A percentile compares a stretch with the other conserved stretches of the same genome.
These are phyloP conservation scores for Nigrograna mackinnonii DNA, from an alignment of 2,329 filamentous ascomycete species.

Conservation along the genomic window DNA sequence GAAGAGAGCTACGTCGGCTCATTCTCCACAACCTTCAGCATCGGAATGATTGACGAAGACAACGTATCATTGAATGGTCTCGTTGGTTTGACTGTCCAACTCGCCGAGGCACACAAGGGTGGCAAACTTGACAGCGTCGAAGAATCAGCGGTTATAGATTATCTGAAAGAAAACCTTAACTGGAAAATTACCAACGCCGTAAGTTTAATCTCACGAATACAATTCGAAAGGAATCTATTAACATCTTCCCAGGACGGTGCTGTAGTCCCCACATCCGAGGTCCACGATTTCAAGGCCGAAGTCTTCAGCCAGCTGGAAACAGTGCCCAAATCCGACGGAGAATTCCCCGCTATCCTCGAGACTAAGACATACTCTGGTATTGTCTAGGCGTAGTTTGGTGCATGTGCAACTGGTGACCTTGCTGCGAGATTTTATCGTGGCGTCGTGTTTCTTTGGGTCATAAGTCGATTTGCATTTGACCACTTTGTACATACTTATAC, in stretches of 20 bases:
- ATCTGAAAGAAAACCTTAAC: slow-evolving; percentile 21
- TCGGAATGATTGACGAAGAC: neutral
- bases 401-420: neutral
- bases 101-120: slow-evolving; percentile 37
- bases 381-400: neutral
- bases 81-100: slow-evolving; percentile 48
- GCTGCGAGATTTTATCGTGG: neutral
- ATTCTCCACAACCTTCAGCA: slow-evolving; percentile 1
- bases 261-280: neutral
- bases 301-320: slow-evolving; percentile 3
- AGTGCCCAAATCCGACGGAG: neutral
- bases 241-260: neutral
- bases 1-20: neutral
- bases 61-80: slow-evolving; percentile 33
- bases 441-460: neutral
- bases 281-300: neutral
- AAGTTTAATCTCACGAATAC: slow-evolving; percentile 5
- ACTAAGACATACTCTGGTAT: neutral
- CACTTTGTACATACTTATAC: neutral
- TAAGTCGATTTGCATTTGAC: neutral
- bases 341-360: slow-evolving; percentile 1
- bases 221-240: neutral
- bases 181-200: slow-evolving; percentile 28
- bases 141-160: slow-evolving; percentile 19
- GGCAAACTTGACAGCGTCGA: slow-evolving; percentile 35